Evolutionary conservation across 2,329 filamentous ascomycete species (phyloP).

Genomic region (Epicoccum nigrum): DNA sequence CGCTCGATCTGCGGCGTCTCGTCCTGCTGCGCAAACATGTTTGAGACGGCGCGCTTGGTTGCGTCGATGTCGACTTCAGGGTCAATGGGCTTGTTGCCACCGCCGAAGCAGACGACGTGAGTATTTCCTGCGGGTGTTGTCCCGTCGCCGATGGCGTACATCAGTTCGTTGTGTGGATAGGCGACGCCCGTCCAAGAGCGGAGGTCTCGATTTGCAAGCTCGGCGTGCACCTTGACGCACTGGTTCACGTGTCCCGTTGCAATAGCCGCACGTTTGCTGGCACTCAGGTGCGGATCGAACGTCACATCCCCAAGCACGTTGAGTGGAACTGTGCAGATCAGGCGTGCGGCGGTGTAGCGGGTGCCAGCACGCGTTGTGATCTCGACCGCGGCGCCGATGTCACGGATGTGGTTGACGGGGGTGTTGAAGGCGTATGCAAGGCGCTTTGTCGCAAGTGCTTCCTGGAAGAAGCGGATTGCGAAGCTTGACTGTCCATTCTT

Average conservation of each 20-base stretch:
- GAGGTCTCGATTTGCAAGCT: conserved; percentile 50
- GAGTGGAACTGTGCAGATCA: conserved; percentile 54
- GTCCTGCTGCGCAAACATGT: conserved; percentile 31
- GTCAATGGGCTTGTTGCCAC: conserved; percentile 51
- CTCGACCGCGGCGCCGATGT: conserved; percentile 35
- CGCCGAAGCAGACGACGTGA: conserved; percentile 57
- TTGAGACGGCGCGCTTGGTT: conserved; percentile 40
- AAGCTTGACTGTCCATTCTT: conserved; percentile 54
- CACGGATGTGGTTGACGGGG: conserved; percentile 45
- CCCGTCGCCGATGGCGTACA: conserved; percentile 55
- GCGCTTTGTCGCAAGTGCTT: conserved; percentile 49
- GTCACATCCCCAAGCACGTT: conserved; percentile 52
- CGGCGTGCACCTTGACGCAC: conserved; percentile 55
- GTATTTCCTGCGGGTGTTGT: conserved; percentile 51
- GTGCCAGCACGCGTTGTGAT: conserved; percentile 46
- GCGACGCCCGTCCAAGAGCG: conserved; percentile 53
- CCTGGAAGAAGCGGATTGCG: conserved; percentile 54
- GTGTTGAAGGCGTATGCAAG: conserved; percentile 52
- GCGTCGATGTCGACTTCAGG: conserved; percentile 51
- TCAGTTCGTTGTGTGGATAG: conserved; percentile 52
- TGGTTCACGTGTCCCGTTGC: conserved; percentile 55
- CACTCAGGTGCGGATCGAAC: conserved; percentile 51
- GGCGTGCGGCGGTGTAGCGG: conserved; percentile 27
- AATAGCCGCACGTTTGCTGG: conserved; percentile 47
- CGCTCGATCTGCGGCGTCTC: conserved; percentile 19